Base-by-base conservation (phyloP, 2,329 filamentous ascomycete genomes). In the Trichoderma sp. region DNA sequence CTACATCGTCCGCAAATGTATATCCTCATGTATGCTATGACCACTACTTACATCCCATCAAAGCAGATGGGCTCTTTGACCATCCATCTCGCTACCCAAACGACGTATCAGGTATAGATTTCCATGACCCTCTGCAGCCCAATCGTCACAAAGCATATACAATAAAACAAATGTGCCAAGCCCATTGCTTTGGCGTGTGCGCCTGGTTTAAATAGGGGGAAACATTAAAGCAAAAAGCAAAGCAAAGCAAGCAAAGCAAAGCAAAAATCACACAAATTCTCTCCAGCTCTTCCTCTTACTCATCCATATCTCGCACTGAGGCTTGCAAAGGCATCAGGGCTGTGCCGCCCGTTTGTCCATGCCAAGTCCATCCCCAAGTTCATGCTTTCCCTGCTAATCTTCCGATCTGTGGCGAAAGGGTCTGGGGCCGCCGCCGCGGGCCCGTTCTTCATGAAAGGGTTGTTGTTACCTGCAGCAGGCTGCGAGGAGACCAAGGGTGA, bases 261-360 rank as follows among this genome's bases (percentile, higher is more conserved):
- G 40, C 16, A 43, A 43, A 43, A 43, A 19, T 10, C 40, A 43
- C 37, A 65, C 37, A 60, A n/a, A 43, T 40, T 21, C 33, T 24
- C 49, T 52, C 55, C 33, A 21, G 31, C 61, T 57, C 65, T 52
- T 29, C 49, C 33, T 21, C 47, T 24, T 76, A 19, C 40, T 80
- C 74, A 84, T 75, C 77, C 80, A 75, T 86, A 85, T 72, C 86
- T 82, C 64, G 91, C 88, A 75, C 91, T 93, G 72, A 94, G 81
- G 62, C 90, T 92, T 2, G 91, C 88, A 83, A 94, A 94, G 16
- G 92, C 92, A 79, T 94, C 92, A 4, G 92, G 92, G 74, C 91
- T 93, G 76, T 94, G 91, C 53, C 92, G 83, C 11, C 92, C 92
- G 74, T 89, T 90, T 74, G 84, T 84, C 87, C 87, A 89, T 57